A percentile compares a stretch with the other conserved stretches of the same genome.
Conservation (phyloP, 495 filamentous ascomycete genomes). For the Tuber indicum region DNA sequence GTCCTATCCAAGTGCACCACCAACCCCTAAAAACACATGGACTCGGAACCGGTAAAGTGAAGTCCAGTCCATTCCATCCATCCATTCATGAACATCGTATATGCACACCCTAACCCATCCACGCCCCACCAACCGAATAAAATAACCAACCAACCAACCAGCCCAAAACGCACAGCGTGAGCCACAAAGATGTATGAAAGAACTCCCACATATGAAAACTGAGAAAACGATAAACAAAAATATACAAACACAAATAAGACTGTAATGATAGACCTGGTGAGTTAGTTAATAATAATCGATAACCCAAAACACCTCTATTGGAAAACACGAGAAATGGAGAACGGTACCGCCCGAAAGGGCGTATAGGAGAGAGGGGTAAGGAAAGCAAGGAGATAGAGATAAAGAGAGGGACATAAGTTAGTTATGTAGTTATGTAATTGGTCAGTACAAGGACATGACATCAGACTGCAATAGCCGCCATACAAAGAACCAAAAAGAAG, state of each 20-base stretch:
- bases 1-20: too few species aligned
- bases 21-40: not conserved
- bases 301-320: slow-evolving; percentile 8
- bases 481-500: not conserved
- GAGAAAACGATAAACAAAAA: slow-evolving; percentile 17
- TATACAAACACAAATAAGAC: slow-evolving; percentile 15
- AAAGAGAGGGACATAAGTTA: not conserved
- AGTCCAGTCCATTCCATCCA: not conserved
- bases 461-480: not conserved
- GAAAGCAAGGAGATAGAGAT: not conserved
- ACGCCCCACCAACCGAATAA: not conserved
- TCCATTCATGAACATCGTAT: not conserved
- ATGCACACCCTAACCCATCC: not conserved
- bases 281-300: slow-evolving; percentile 8
- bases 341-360: not conserved
- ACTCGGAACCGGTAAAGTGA: not conserved
- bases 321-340: slow-evolving; percentile 17
- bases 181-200: slow-evolving; percentile 15
- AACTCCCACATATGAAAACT: slow-evolving; percentile 9
- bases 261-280: slow-evolving; percentile 14
- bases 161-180: not conserved
- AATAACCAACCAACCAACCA: not conserved
- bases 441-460: not conserved
- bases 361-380: not conserved
- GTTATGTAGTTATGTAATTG: not conserved